phyloP scores from a whole-genome alignment of 768 basidiomycete species.

The Tricholoma sp. region DNA sequence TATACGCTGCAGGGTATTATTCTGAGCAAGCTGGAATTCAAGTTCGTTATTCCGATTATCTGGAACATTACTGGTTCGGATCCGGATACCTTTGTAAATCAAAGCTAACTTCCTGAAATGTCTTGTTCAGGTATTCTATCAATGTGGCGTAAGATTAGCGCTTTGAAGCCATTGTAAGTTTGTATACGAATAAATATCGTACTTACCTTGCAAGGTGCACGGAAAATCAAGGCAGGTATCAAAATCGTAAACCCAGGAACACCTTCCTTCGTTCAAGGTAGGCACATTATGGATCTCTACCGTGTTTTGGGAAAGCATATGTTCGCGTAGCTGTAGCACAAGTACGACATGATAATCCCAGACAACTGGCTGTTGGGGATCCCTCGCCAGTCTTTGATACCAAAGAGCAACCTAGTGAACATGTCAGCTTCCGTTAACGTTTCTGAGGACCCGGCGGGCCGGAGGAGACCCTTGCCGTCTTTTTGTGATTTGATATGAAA shows the following conservation, averaged over 20 bases:
- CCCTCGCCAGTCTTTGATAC: slow-evolving; percentile 45
- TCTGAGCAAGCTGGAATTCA: slow-evolving; percentile 48
- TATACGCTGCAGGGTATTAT: slow-evolving; percentile 48
- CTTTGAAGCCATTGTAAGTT: too few species aligned
- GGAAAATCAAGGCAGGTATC: slow-evolving; percentile 52
- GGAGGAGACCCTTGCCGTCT: slow-evolving; percentile 46
- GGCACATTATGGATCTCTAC: background rate
- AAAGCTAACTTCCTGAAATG: slow-evolving; percentile 35
- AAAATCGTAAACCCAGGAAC: slow-evolving; percentile 63
- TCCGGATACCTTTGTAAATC: slow-evolving; percentile 42
- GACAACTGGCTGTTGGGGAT: slow-evolving; percentile 37
- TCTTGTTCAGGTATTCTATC: slow-evolving; percentile 41
- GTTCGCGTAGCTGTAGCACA: slow-evolving; percentile 35
- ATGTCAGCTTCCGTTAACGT: background rate
- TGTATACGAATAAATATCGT: too few species aligned
- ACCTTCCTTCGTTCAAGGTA: background rate
- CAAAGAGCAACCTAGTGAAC: slow-evolving; percentile 55
- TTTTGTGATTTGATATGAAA: slow-evolving; percentile 61
- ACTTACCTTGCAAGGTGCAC: slow-evolving; percentile 42
- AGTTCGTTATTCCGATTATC: background rate
- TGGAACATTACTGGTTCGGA: background rate
- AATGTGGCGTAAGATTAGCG: background rate
- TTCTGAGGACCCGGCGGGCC: slow-evolving; percentile 15
- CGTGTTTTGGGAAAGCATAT: slow-evolving; percentile 1
- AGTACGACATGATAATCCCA: slow-evolving; percentile 80